Conservation (phyloP, 306 rosid genomes). For the Styphnolobium japonicum region DNA sequence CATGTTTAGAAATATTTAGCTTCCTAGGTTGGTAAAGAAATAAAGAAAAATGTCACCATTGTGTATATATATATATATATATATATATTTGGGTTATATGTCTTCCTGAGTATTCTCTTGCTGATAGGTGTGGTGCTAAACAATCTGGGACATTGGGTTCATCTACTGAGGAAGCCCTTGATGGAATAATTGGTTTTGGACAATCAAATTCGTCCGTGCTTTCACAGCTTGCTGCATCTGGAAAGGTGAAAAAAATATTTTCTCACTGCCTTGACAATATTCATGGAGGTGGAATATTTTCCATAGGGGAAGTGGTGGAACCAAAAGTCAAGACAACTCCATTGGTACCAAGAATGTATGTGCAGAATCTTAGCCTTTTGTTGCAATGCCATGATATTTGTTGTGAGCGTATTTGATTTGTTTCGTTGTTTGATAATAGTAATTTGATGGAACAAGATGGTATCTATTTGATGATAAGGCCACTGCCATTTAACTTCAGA, state of each 20-base stretch:
- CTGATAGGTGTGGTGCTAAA: conserved; percentile 68
- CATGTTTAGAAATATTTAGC: background rate
- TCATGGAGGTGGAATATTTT: conserved; percentile 86
- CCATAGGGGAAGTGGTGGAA: conserved; percentile 82
- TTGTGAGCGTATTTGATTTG: conserved; percentile 1
- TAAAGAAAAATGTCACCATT: background rate
- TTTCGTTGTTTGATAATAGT: background rate
- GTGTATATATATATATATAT: too few species aligned
- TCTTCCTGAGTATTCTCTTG: conserved; percentile 11
- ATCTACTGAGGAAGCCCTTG: conserved; percentile 53
- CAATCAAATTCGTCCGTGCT: conserved; percentile 84
- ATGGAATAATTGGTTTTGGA: conserved; percentile 93
- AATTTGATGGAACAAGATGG: background rate
- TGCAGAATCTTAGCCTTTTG: conserved; percentile 25
- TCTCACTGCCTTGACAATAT: conserved; percentile 85
- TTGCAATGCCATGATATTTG: conserved; percentile 18
- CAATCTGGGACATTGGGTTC: conserved; percentile 62
- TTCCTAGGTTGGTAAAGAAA: background rate
- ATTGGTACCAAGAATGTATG: conserved; percentile 66
- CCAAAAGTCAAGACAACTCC: conserved; percentile 64
- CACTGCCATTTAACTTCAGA: background rate
- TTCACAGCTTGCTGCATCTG: conserved; percentile 82
- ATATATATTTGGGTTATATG: background rate
- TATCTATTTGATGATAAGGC: conserved; percentile 24
- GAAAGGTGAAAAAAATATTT: conserved; percentile 74